Evolutionary conservation across 2,329 filamentous ascomycete species (phyloP), one percentile per base, ranked within the genome.

Genomic region (Blumeriella jaapii): DNA sequence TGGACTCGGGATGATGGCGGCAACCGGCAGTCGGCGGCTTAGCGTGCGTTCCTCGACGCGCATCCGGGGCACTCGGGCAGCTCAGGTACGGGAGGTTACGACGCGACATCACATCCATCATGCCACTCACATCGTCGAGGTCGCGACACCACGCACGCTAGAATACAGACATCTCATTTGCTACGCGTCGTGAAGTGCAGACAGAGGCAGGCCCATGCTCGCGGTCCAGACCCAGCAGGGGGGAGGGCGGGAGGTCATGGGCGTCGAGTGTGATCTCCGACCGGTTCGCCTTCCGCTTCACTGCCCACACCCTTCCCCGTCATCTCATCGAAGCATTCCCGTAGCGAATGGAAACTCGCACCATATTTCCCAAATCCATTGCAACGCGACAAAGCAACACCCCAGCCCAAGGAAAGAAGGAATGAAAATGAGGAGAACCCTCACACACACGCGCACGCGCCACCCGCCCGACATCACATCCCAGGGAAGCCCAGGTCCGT

Each of bases 151-250:
- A n/a, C n/a, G 11, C 6, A 22, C 6, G 41, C 46, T 54, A 55
- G 50, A 53, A 48, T 54, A 55, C 51, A 55, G 41, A 48, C 45
- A 48, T 43, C 40, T 22, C 41, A 46, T 44, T 53, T 48, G 46
- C 37, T 46, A 45, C 47, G 48, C 45, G 36, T 46, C 25, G 23
- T 43, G 40, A 32, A 41, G 26, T 24, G 45, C 46, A 25, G n/a
- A n/a, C n/a, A n/a, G 10, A 41, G 25, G 49, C 44, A 49, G 48
- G 48, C 48, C 41, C 24, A 40, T 29, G 15, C 44, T 49, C 44
- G 42, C 40, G 39, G 38, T 36, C 42, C 26, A 29, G 34, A 30
- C 36, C 34, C 36, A 34, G 15, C 43, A 44, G 37, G 41, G 44
- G 22, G 36, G 44, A 44, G 46, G 44, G 48, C 43, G 43, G 35